Base-by-base conservation (phyloP, 2,329 filamentous ascomycete genomes). In the Pseudogymnoascus sp. region DNA sequence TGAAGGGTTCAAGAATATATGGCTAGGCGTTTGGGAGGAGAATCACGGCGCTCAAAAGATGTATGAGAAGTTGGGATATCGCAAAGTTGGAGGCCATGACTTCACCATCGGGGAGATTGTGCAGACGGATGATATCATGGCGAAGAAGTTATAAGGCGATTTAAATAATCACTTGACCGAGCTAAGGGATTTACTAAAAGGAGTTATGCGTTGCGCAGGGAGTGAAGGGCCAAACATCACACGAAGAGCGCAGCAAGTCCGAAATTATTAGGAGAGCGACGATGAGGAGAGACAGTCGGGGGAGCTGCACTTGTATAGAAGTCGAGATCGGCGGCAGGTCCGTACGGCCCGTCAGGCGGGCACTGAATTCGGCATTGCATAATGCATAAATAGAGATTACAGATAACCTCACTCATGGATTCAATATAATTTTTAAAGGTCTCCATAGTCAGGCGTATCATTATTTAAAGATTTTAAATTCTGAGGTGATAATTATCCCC, bases 21-120 rank as follows among this genome's bases (percentile, higher is more conserved):
- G 78, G 78, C 66, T 80, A 8, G 78, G 78, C 0, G 78, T 80
- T 8, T 80, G 78, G 78, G 76, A 80, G 59, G 75, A 79, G 64
- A 80, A 80, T 60, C 36, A 61, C 1, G 71, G 66, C 31, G 77
- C 78, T 0, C 70, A 73, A 25, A 71, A 63, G 35, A 70, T 76
- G 4, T 81, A 81, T 66, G 71, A 71, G 62, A 74, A 71, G 66
- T 71, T 74, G 66, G 79, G 78, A 0, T 81, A 76, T 62, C 63
- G 61, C 13, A 67, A 66, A 21, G 72, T 78, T 0, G 79, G 79
- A 0, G 38, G 69, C 8, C 77, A 79, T 64, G 73, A 75, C 7
- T 80, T 80, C 65, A 70, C 68, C 0, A 68, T 80, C 44, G 79
- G 78, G 0, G 67, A 65, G 1, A 72, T 75, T 21, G 68, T 75